phyloP scores from a whole-genome alignment of 2,329 filamentous ascomycete genomes.

The Septoria linicola region DNA sequence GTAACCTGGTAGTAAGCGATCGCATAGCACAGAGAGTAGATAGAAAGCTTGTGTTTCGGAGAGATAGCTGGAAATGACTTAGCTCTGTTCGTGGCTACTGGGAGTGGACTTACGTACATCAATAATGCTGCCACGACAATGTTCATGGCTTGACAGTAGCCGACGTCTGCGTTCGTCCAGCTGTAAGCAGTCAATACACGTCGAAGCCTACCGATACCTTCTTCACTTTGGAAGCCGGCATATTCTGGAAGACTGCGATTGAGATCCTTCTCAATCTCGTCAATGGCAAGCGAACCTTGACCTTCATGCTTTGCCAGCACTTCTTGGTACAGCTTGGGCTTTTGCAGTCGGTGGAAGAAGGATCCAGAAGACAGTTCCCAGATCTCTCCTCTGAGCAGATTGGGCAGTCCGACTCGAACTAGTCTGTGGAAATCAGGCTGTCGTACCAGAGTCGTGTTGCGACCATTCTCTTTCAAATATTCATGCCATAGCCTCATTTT shows the following conservation, averaged over 20 bases:
- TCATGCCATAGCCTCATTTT: constrained; percentile 98
- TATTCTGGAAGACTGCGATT: constrained; percentile 97
- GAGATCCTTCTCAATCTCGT: constrained; percentile 98
- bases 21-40: constrained; percentile 84
- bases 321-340: constrained; percentile 78
- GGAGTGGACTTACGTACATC: constrained; percentile 58
- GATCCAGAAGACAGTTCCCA: constrained; percentile 96
- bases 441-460: constrained; percentile 86
- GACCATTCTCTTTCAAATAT: constrained; percentile 87
- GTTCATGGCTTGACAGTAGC: constrained; percentile 99
- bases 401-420: constrained; percentile 90
- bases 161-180: constrained; percentile 93
- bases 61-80: constrained; percentile 66
- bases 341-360: constrained; percentile 81
- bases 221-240: constrained; percentile 92
- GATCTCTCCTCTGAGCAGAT: constrained; percentile 86
- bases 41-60: constrained; percentile 96
- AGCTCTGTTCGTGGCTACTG: constrained; percentile 2
- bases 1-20: constrained; percentile 89
- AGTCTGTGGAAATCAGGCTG: constrained; percentile 98
- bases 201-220: constrained; percentile 85
- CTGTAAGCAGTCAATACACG: constrained; percentile 95
- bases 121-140: constrained; percentile 96
- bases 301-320: constrained; percentile 82
- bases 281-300: constrained; percentile 87